Conservation (phyloP, 331 rosid genomes). For the Malus hybrid region DNA sequence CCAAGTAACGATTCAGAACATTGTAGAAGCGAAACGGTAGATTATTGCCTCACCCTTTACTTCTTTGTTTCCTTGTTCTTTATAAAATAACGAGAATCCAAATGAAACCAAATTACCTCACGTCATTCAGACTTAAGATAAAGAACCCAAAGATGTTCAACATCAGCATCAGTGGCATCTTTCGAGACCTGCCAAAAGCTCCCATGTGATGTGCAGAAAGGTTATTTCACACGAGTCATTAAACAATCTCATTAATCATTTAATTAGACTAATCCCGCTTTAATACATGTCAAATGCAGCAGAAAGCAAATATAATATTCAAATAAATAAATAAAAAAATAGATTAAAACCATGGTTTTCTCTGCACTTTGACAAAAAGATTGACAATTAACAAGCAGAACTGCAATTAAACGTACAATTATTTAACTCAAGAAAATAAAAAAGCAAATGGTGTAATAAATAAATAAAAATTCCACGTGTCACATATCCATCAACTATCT, state of each 20-base stretch:
- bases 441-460: not conserved
- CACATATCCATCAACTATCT: constrained; percentile 9
- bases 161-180: not conserved
- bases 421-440: not conserved
- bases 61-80: not conserved
- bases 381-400: not conserved
- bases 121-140: not conserved
- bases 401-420: not conserved
- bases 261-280: not conserved
- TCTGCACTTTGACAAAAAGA: not conserved
- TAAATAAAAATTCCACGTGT: constrained; percentile 23
- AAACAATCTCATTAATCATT: not conserved
- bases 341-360: not conserved
- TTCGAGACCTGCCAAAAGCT: not conserved
- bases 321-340: not conserved
- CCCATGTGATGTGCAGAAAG: not conserved
- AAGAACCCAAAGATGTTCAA: not conserved
- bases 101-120: not conserved
- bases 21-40: no score
- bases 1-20: no score
- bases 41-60: no score
- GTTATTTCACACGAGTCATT: not conserved
- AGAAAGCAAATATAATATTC: not conserved
- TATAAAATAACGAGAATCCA: not conserved
- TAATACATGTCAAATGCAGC: not conserved